These are phyloP conservation scores for Picocystis sp. DNA, from an alignment of 163 green algal species.

Conservation along the genomic window DNA sequence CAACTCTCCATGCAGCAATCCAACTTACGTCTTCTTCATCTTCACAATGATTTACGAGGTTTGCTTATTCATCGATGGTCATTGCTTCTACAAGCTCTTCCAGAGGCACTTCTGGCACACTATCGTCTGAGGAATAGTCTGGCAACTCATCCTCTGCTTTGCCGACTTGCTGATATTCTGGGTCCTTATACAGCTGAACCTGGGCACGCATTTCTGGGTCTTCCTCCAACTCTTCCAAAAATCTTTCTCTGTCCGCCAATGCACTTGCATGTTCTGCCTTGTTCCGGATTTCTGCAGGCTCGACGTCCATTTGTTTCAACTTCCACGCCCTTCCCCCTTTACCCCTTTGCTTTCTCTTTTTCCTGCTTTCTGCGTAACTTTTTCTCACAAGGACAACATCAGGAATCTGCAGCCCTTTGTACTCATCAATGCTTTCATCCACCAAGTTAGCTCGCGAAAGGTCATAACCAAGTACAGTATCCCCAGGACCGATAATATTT, in stretches of 20 bases:
- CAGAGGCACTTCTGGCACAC: conserved; percentile 48
- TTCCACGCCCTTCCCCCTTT: conserved; percentile 43
- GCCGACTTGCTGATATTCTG: conserved; percentile 4
- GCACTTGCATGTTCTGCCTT: conserved; percentile 16
- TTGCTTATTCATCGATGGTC: neutral
- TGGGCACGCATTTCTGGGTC: conserved; percentile 69
- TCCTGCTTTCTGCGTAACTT: conserved; percentile 71
- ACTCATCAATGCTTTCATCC: conserved; percentile 50
- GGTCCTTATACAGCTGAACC: conserved; percentile 55
- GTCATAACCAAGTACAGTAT: conserved; percentile 83
- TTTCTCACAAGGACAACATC: conserved; percentile 54
- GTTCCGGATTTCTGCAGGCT: conserved; percentile 7
- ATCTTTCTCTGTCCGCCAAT: conserved; percentile 59
- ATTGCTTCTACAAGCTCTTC: conserved; percentile 91
- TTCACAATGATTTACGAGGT: too few species aligned
- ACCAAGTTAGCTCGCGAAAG: conserved; percentile 49
- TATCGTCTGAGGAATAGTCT: conserved; percentile 6
- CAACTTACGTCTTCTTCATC: too few species aligned
- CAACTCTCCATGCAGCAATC: too few species aligned
- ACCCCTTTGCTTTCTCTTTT: conserved; percentile 18
- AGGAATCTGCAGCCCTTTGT: conserved; percentile 9
- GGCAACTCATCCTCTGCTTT: too few species aligned
- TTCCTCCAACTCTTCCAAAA: conserved; percentile 90
- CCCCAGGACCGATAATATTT: conserved; percentile 44
- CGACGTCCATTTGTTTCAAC: conserved; percentile 56